These are phyloP conservation scores for Lactarius hatsudake DNA, from an alignment of 768 basidiomycete species.

Conservation along the genomic window DNA sequence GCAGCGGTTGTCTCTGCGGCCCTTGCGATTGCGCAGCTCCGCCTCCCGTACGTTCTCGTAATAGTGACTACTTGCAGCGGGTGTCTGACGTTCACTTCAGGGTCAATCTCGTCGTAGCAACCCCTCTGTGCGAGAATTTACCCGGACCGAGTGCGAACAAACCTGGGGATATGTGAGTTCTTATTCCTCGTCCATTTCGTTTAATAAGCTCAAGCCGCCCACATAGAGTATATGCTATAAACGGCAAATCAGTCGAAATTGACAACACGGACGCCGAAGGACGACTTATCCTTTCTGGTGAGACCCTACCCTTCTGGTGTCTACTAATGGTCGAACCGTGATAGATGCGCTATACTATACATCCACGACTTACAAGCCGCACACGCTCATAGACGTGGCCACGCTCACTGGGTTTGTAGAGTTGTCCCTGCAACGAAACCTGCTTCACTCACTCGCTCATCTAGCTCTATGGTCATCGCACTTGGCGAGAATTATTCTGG, in stretches of 20 bases:
- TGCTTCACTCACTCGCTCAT: neutral
- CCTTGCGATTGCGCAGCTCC: slow-evolving; percentile 75
- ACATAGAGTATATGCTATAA: slow-evolving; percentile 76
- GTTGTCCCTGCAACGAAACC: slow-evolving; percentile 15
- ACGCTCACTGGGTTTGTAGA: slow-evolving; percentile 69
- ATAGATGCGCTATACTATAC: slow-evolving; percentile 83
- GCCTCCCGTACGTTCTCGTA: slow-evolving; percentile 61
- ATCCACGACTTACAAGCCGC: slow-evolving; percentile 71
- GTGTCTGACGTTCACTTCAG: slow-evolving; percentile 36
- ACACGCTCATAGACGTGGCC: slow-evolving; percentile 83
- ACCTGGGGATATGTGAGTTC: slow-evolving; percentile 76
- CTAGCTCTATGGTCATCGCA: slow-evolving; percentile 67
- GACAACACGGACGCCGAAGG: slow-evolving; percentile 89
- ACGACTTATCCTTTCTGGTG: slow-evolving; percentile 70
- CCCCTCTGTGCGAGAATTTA: slow-evolving; percentile 83
- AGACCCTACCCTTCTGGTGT: slow-evolving; percentile 21
- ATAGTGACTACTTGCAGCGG: neutral
- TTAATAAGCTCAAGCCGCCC: neutral
- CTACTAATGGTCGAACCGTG: neutral
- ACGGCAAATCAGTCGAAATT: slow-evolving; percentile 82
- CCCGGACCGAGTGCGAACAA: slow-evolving; percentile 66
- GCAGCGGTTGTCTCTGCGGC: slow-evolving; percentile 72
- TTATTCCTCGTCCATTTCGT: no score
- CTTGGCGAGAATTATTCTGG: slow-evolving; percentile 76
- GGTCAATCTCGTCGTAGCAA: slow-evolving; percentile 69